Base-by-base conservation (phyloP, 148 eudicot genomes). In the Rheum nobile region DNA sequence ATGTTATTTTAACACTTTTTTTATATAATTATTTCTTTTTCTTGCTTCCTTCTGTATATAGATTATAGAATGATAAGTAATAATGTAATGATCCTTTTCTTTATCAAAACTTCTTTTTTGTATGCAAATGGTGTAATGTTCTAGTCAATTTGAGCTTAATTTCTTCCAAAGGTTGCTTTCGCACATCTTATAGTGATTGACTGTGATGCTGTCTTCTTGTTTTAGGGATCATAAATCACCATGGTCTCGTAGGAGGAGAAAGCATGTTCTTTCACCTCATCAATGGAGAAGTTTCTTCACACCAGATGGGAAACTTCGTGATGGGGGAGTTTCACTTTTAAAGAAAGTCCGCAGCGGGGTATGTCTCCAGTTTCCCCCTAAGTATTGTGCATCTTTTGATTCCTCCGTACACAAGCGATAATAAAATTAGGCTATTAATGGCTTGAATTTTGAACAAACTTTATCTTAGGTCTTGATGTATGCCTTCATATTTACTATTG, bases 321-420 rank as follows among this genome's bases (percentile, higher is more conserved):
- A 83, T 80, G 85, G 83, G 7, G 92, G 92, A 52, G 83, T 86
- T 67, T 81, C 77, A 72, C 83, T 88, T 74, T 71, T 88, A 78
- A 88, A 86, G 80, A 88, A 83, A 85, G 89, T 86, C 57, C 78
- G 92, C 14, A 86, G 81, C 80, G 92, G 89, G 68, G 92, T 88
- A 83, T 43, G 86, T 81, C 21, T 44, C 50, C 24, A 8, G n/a
- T 52, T 73, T 42, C 47, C 21, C 21, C 41, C 21, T 34, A 2
- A 65, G 34, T 19, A 65, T 32, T 22, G 3, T 71, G 31, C 31
- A 71, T 71, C 32, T 71, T 71, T 69, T 21, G 0, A 6, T 32
- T 34, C 38, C 70, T 32, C 41, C 32, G 8, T 29, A 61, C 13
- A 28, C 4, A n/a, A n/a, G n/a, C n/a, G n/a, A n/a, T n/a, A n/a